Conservation (phyloP, 306 rosid species). For the Sphenostylis stenocarpa region DNA sequence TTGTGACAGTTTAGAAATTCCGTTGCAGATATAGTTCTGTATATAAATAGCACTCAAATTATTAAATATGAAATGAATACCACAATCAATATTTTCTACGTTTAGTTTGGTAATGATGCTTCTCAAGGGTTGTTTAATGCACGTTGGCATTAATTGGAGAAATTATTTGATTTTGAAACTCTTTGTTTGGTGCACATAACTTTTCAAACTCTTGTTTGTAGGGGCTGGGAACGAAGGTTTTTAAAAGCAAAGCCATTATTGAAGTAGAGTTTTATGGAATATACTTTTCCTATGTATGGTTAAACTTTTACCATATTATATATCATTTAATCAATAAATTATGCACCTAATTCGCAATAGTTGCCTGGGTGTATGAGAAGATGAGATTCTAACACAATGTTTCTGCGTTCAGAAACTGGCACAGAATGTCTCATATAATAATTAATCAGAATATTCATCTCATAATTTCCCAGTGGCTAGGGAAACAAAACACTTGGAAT, state of each 20-base stretch:
- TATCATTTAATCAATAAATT: conserved; percentile 27
- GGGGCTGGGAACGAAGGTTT: conserved; percentile 12
- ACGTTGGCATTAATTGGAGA: not conserved
- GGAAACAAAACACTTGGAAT: conserved; percentile 13
- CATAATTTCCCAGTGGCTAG: not conserved
- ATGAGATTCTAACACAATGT: not conserved
- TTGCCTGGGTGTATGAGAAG: not conserved
- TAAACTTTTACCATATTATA: not conserved
- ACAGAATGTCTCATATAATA: conserved; percentile 34
- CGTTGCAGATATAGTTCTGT: not conserved
- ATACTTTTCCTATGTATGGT: conserved; percentile 7
- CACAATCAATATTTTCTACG: not conserved
- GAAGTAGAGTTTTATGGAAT: conserved; percentile 13
- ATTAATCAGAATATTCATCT: conserved; percentile 17
- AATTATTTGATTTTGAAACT: conserved; percentile 8
- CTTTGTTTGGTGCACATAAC: not conserved
- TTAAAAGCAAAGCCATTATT: not conserved
- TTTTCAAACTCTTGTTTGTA: conserved; percentile 19
- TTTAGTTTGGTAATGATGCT: not conserved
- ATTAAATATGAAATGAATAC: not conserved
- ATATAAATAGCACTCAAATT: not conserved
- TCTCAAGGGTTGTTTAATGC: not conserved
- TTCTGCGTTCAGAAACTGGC: conserved; percentile 12
- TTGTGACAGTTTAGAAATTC: not conserved
- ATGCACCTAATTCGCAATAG: conserved; percentile 35